Percentiles rank a stretch among this genome's conserved stretches.
Conservation (phyloP, 805 yeast genomes). For the Metschnikowia lochheadii region DNA sequence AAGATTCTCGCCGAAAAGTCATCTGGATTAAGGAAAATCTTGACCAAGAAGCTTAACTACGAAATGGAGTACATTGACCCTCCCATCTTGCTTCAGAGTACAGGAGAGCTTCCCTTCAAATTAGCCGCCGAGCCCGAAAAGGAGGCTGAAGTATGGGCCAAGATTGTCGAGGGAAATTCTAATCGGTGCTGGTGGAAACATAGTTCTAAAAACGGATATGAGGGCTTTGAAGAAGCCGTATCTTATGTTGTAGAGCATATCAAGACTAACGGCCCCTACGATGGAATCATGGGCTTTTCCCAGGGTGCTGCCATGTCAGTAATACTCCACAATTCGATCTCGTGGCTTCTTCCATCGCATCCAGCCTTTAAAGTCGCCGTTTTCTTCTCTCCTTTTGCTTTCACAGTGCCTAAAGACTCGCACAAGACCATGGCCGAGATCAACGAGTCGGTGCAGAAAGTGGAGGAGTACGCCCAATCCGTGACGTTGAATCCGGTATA, state of each 20-base stretch:
- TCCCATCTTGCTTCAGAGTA: conserved; percentile 21
- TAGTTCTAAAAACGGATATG: conserved; percentile 17
- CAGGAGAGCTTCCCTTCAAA: conserved; percentile 28
- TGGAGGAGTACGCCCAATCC: conserved; percentile 18
- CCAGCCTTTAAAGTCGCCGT: conserved; percentile 27
- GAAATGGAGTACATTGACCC: conserved; percentile 36
- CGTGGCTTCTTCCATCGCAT: conserved; percentile 20
- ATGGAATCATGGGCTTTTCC: conserved; percentile 40
- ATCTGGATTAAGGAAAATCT: conserved; percentile 27
- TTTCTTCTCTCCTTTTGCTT: conserved; percentile 34
- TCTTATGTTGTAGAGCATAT: conserved; percentile 26
- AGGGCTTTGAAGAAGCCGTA: conserved; percentile 28
- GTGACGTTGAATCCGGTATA: conserved; percentile 20
- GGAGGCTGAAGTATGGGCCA: conserved; percentile 27
- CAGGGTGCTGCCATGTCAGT: conserved; percentile 42
- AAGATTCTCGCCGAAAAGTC: conserved; percentile 30
- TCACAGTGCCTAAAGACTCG: conserved; percentile 23
- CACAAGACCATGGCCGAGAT: conserved; percentile 15
- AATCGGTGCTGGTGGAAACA: conserved; percentile 39
- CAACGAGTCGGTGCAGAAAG: conserved; percentile 21
- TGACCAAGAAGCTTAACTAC: conserved; percentile 24
- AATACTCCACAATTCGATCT: conserved; percentile 23
- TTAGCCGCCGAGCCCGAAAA: conserved; percentile 26
- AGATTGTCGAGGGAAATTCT: conserved; percentile 23
- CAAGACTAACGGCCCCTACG: conserved; percentile 36